Evolutionary conservation across 768 basidiomycete species (phyloP), one percentile per base, ranked within the genome.

Genomic region (Termitomyces sp.): DNA sequence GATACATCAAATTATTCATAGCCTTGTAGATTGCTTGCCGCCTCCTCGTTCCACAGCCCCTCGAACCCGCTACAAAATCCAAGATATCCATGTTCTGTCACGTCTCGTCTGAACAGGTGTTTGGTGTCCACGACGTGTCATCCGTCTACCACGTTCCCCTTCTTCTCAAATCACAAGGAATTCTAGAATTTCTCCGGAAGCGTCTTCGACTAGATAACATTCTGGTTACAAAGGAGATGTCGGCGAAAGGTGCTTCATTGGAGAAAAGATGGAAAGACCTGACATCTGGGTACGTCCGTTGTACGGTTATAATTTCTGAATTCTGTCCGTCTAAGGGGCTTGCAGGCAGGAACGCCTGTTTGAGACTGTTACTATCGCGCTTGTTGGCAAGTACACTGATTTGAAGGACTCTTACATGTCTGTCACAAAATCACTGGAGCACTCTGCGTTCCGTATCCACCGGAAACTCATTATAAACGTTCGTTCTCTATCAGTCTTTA

Each of bases 11-110:
- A 38, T 20, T 13, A 31, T 22, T 27, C 2, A 5, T 20, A 12
- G 12, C 10, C 7, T 29, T 29, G 18, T 44, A 97, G 94, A 96
- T 99, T 63, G 96, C 96, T 0, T 98, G 96, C 70, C 87, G 96
- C 38, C 74, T 94, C 31, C 74, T 91, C 50, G 85, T 89, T 56
- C 85, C 89, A 18, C 80, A 89, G 58, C 87, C 90, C 0, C 77
- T 99, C n/a, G 83, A 88, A 51, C 78, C 82, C 15, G 80, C 89
- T 0, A 96, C 95, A 33, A 96, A 94, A 72, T 82, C 87, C 65
- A 99, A 99, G 71, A 96, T 99, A 39, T 94, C 93, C 57, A 98
- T 98, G 95, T 98, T 98, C 80, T 98, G 96, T 71, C 96, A 99
- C 64, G 96, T 99, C 62, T 75, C 84, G 3, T 76, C 87, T 3